phyloP scores from a whole-genome alignment of 139 green algal species.

The Eudorina sp. region DNA sequence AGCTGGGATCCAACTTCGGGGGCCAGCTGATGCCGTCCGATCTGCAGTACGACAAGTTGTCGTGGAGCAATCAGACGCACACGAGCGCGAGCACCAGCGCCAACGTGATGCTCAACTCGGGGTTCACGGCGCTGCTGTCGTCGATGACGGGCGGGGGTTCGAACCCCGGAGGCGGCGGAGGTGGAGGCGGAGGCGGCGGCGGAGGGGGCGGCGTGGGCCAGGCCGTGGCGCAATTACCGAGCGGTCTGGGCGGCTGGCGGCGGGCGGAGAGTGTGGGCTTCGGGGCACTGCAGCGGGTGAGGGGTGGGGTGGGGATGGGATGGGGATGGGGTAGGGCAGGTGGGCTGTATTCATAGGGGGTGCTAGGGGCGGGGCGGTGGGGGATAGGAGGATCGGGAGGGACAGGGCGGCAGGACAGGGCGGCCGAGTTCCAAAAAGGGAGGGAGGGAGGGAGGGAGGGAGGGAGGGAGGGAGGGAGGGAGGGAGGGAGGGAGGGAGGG shows the following conservation, averaged over 20 bases:
- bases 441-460: too few species aligned
- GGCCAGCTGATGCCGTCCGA: slow-evolving; percentile 35
- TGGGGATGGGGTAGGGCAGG: too few species aligned
- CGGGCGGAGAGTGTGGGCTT: neutral
- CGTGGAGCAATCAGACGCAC: slow-evolving; percentile 30
- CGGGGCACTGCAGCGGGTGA: neutral
- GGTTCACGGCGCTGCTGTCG: slow-evolving; percentile 39
- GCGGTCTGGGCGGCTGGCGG: neutral
- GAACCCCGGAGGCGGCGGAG: neutral
- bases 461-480: too few species aligned
- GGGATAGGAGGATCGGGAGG: too few species aligned
- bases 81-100: slow-evolving; percentile 21
- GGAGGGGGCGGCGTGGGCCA: neutral
- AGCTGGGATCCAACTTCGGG: neutral
- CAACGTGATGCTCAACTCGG: slow-evolving; percentile 14
- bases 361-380: too few species aligned
- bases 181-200: too few species aligned
- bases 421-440: too few species aligned
- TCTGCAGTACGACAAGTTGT: slow-evolving; percentile 41
- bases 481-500: too few species aligned
- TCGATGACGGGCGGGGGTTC: slow-evolving; percentile 8
- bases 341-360: too few species aligned
- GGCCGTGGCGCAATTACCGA: too few species aligned
- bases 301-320: neutral
- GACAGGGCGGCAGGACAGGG: too few species aligned